Base-by-base conservation (phyloP, 208 protist species). In the Crithidia acanthocephali region DNA sequence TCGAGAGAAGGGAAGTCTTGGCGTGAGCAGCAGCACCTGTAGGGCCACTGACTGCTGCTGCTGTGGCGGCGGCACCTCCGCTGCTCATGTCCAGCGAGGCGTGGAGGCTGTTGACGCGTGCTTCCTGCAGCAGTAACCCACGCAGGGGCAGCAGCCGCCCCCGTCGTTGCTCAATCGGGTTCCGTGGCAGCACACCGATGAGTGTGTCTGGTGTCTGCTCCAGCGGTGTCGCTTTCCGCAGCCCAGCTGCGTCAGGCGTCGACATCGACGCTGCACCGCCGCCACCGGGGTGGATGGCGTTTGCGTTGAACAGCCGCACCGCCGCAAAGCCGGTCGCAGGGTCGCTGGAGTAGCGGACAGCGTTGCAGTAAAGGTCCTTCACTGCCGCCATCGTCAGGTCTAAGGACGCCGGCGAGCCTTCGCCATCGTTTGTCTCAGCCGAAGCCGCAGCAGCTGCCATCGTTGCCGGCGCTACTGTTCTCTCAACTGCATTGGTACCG, bases 121-220 rank as follows among this genome's bases (percentile, higher is more conserved):
- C 23, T 23, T 68, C 33, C 18, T 74, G 55, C 37, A 30, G 16
- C 27, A 71, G 6, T 1, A 40, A 11, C 11, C 44, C 27, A 18
- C 60, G 66, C 20, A 74, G 16, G 4, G 79, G 81, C 8, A 83
- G 52, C 13, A 73, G 35, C 23, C 75, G 71, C 4, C 68, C 74
- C 0, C 66, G 56, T 25, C 69, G 67, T 61, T 68, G 58, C 70
- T 70, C 68, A 7, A 65, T 69, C 9, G 42, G 44, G 57, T 63
- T 65, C 32, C 55, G 42, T 1, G 69, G 69, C 28, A 68, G 61
- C 8, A 81, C 69, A 18, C 75, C 75, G 28, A 81, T 74, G 13
- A 62, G 33, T 13, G 58, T 48, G 44, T 65, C 56, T 4, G 68
- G 42, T 6, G 68, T 66, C 23, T 48, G 25, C 35, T 57, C 58